Percentiles rank a stretch among this genome's conserved stretches.
phyloP scores from a whole-genome alignment of 2,329 filamentous ascomycete species.

The Aspergillus novofumigatus region DNA sequence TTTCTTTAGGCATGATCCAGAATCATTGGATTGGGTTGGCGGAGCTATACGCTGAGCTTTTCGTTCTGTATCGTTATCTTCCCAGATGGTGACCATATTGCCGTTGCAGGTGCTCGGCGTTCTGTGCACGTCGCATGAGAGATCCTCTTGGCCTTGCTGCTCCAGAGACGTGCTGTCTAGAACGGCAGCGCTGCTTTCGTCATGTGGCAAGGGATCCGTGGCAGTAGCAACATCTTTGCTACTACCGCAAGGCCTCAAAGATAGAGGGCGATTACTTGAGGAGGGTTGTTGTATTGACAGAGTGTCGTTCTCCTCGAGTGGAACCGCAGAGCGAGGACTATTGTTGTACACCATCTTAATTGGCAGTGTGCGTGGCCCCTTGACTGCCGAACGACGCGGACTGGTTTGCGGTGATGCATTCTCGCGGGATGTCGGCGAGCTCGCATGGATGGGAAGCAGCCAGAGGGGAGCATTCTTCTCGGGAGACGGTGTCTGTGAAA shows the following conservation, averaged over 20 bases:
- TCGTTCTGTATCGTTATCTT: constrained; percentile 27
- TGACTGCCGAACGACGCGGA: constrained; percentile 30
- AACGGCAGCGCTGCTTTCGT: background rate
- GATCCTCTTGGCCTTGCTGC: background rate
- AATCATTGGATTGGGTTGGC: background rate
- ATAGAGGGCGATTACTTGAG: constrained; percentile 7
- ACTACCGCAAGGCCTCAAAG: background rate
- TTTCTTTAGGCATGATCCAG: background rate
- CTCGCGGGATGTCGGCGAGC: constrained; percentile 22
- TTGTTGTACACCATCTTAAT: constrained; percentile 18
- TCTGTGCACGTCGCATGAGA: constrained; percentile 7
- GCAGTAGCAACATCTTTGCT: background rate
- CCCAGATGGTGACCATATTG: constrained; percentile 37
- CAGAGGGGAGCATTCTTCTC: constrained; percentile 24
- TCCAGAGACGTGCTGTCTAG: constrained; percentile 1
- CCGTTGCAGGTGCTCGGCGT: constrained; percentile 15
- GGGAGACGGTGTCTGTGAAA: constrained; percentile 30
- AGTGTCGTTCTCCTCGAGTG: constrained; percentile 13
- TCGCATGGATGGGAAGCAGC: constrained; percentile 18
- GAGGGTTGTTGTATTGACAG: constrained; percentile 4
- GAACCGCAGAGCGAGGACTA: constrained; percentile 10
- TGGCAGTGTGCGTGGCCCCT: constrained; percentile 32
- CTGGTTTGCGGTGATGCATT: constrained; percentile 23
- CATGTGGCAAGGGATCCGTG: background rate
- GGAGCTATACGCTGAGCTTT: constrained; percentile 1